phyloP scores from a whole-genome alignment of 495 filamentous ascomycete species.

The Tuber magnatum region DNA sequence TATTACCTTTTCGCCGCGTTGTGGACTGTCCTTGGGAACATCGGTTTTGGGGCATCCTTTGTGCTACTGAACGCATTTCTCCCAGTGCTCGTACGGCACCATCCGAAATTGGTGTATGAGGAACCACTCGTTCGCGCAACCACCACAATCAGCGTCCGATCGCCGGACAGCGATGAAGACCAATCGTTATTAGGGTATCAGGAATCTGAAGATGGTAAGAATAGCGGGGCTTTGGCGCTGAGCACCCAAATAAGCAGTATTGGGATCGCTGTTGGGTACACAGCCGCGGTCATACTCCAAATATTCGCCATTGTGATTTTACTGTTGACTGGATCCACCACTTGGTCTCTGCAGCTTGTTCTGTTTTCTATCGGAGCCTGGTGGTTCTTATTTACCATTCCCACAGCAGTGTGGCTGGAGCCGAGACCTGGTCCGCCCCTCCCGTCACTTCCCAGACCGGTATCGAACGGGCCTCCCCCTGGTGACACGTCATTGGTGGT shows the following conservation, averaged over 20 bases:
- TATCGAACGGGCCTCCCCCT: constrained; percentile 10
- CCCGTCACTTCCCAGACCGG: constrained; percentile 29
- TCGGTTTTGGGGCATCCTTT: constrained; percentile 69
- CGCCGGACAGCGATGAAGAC: constrained; percentile 42
- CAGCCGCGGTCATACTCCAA: constrained; percentile 72
- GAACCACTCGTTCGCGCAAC: constrained; percentile 22
- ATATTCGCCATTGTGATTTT: constrained; percentile 67
- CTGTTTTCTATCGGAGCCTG: constrained; percentile 83
- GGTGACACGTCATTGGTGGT: not conserved
- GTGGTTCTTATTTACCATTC: constrained; percentile 91
- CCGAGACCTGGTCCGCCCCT: constrained; percentile 83
- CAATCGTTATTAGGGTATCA: constrained; percentile 42
- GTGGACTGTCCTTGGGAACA: constrained; percentile 82
- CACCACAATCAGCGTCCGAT: constrained; percentile 17
- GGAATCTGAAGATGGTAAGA: constrained; percentile 26
- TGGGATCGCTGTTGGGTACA: constrained; percentile 86
- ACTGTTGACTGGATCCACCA: constrained; percentile 60
- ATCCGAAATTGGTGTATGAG: constrained; percentile 50
- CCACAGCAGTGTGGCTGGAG: constrained; percentile 82
- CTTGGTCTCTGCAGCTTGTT: constrained; percentile 70
- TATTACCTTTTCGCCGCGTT: constrained; percentile 74
- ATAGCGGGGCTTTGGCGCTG: constrained; percentile 56
- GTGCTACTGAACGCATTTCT: constrained; percentile 79
- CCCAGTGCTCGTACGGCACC: constrained; percentile 70
- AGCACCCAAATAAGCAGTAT: constrained; percentile 81